Evolutionary conservation across 2,329 filamentous ascomycete genomes (phyloP), one percentile per base, ranked within the genome.

Genomic region (Calonectria pseudoturangicola): DNA sequence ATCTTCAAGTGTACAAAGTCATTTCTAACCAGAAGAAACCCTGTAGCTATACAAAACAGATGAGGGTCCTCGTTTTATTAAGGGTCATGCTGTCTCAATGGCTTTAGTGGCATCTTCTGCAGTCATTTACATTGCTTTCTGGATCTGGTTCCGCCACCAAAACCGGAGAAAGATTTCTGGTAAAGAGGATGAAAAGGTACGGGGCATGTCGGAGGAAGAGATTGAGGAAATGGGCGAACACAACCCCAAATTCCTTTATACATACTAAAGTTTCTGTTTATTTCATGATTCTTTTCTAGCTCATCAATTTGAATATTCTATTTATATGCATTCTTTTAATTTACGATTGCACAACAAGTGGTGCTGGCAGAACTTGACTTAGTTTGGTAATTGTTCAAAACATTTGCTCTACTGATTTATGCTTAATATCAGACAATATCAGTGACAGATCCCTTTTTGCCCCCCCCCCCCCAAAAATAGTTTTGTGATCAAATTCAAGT

Each of bases 81-180:
- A 84, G 48, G 88, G 88, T 0, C 88, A 90, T 74, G 87, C 87
- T 1, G 83, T 89, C 18, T 89, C 87, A 0, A 82, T 90, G 72
- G 82, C 82, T 0, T 79, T 89, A 75, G 85, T 88, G 0, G 86
- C 83, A 2, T 84, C 88, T 73, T 85, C 87, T 0, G 83, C 83
- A 0, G 33, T 86, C 2, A 80, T 89, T 3, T 89, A 88, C 70
- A 66, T 82, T 16, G 80, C 82, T 0, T 81, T 86, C 16, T 82
- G 80, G 80, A 72, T 69, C 3, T 82, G 71, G 33, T 81, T 82
- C 70, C 76, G 76, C 16, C 73, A 68, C 9, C 77, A 85, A 71
- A 89, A 89, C 62, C 81, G 80, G 75, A 73, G 73, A 2, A 79
- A 81, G 67, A 64, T 69, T 16, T 72, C 74, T 0, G 82, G 82